Evolutionary conservation across 1,284 basidiomycete genomes (phyloP), one percentile per base, ranked within the genome.

Genomic region (Papiliotrema flavescens): DNA sequence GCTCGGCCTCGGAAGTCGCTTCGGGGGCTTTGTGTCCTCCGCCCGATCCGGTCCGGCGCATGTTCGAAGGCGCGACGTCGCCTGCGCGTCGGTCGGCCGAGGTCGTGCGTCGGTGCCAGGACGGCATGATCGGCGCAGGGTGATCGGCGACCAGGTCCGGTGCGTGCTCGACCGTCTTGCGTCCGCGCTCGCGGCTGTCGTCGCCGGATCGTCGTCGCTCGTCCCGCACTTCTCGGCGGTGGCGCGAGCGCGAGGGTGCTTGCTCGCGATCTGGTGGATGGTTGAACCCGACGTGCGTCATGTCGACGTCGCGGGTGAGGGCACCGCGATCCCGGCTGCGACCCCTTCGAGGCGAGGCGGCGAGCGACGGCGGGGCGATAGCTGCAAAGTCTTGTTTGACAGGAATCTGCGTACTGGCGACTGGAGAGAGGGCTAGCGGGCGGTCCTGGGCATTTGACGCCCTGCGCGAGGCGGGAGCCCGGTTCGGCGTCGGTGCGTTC

Each of bases 211-310:
- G 41, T n/a, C 36, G 51, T 47, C 19, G 53, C 40, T 34, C 55
- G 43, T 23, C 47, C 28, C 26, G 40, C 40, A 47, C 49, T n/a
- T 64, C 61, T 23, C 64, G 49, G 20, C 66, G 60, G 20, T 60
- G 59, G 23, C 69, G 60, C 1, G 65, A 67, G 28, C 71, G 61
- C 13, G 66, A 68, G 5, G 72, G 72, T 0, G 72, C 65, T 8
- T 61, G 62, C 53, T 74, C 72, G 39, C 72, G 60, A 49, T 74
- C 70, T 9, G 61, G 55, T 19, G 70, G 66, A 47, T 67, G 69
- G 46, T 64, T 62, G 37, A 68, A 51, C 19, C 64, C 53, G 19
- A 57, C 60, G 22, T 47, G 53, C 1, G 63, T 53, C 17, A 57
- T 50, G n/a, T 54, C 55, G 9, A 57, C 50, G 24, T 63, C 63